Base-by-base conservation (phyloP, 768 basidiomycete genomes). In the Russula ochroleuca region DNA sequence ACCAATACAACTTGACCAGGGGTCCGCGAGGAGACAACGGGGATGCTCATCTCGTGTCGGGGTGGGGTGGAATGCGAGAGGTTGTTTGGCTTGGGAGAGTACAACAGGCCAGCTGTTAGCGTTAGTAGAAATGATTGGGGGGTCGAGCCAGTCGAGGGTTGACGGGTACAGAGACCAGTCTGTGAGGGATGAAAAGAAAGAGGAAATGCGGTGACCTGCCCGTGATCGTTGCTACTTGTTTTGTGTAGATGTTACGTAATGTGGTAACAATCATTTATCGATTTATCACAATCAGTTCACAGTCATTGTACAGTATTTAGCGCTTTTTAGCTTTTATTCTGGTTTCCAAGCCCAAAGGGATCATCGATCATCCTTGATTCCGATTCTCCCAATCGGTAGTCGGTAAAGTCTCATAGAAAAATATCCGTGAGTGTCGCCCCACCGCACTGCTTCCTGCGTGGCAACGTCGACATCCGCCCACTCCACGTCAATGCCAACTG, bases 381-480 rank as follows among this genome's bases (percentile, higher is more conserved):
- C 61, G 8, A 51, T 50, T 50, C 38, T 62, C 19, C 67, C 65
- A 49, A 89, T 70, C 1, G 89, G 89, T 38, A 90, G 74, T 49
- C 85, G 79, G 74, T 94, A 96, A 59, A 86, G 76, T 50, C 90
- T 87, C 70, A 91, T 72, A 33, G 80, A 82, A 69, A 93, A 94
- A 70, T 94, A 94, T 72, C 85, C 81, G 48, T 85, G 78, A 57
- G 85, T 88, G 48, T 83, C 78, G 15, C 86, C 87, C 93, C 94
- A 96, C 51, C 86, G 80, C 56, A 84, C 82, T 47, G 78, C 77
- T 48, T 80, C 78, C n/a, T 75, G 72, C 55, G 76, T 72, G 23
- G 80, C 80, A 33, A 94, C 85, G 61, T 90, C 84, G 5, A 98
- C 83, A 69, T 94, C 89, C 60, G 77, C 78, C 97, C 97, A 99